Evolutionary conservation across 305 asterid species (phyloP).

Genomic region (Fraxinus paxiana): DNA sequence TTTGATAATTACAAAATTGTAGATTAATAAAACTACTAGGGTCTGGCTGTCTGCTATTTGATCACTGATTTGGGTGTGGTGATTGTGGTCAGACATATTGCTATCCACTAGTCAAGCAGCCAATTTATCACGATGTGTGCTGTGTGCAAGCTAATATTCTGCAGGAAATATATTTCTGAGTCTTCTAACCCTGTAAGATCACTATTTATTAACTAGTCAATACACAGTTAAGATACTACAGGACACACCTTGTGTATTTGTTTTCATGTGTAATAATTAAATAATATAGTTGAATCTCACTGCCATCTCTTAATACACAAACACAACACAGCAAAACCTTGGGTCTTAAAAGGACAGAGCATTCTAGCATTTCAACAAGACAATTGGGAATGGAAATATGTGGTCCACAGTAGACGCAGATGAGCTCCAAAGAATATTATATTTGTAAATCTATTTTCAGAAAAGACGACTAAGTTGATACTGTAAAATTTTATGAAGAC

Average conservation of each 20-base stretch:
- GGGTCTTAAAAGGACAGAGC: neutral
- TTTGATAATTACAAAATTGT: neutral
- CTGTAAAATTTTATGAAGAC: neutral
- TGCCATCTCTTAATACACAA: neutral
- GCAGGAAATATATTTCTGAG: neutral
- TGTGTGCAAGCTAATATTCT: neutral
- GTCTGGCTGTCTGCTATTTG: neutral
- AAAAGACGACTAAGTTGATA: neutral
- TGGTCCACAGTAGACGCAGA: neutral
- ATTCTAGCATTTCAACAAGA: neutral
- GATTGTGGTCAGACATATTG: neutral
- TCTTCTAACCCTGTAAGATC: neutral
- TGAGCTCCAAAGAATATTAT: neutral
- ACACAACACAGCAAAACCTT: neutral
- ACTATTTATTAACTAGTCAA: neutral
- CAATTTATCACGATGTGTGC: neutral
- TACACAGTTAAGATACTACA: neutral
- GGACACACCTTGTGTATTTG: neutral
- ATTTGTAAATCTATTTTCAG: neutral
- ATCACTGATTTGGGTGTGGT: neutral
- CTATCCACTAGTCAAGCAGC: neutral
- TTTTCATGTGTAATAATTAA: neutral
- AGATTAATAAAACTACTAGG: neutral
- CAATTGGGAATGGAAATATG: neutral
- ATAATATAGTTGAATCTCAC: neutral